Evolutionary conservation across 1,284 basidiomycete genomes (phyloP), one percentile per base, ranked within the genome.

Genomic region (Leucoagaricus sp.): DNA sequence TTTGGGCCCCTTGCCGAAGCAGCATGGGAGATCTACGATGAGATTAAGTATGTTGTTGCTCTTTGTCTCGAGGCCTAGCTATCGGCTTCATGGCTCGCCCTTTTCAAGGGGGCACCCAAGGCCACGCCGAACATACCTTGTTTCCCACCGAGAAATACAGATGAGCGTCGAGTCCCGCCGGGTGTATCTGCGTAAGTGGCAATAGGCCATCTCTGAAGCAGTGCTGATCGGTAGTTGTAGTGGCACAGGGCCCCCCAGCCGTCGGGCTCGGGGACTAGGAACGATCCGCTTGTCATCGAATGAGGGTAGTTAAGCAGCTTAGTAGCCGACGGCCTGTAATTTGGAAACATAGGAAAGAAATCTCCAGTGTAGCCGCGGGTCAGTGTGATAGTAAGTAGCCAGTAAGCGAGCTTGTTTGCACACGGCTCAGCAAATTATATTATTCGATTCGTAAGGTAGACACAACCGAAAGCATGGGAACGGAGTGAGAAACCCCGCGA

Each of bases 1-100:
- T 69, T 67, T 57, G 15, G 41, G 4, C 66, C 64, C 7, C 57
- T 69, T 17, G 61, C 67, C 26, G 13, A 54, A 8, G 55, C 53
- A n/a, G 63, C 64, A n/a, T 62, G 57, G 1, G 33, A 50, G 17
- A 57, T 61, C 17, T 65, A 63, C 59, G 53, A 61, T 29, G 48
- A 38, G 21, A 58, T 47, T 47, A 52, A 54, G 65, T 68, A 57
- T 50, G 45, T 44, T 41, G 19, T 15, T 41, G 17, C 49, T 3
- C 13, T 38, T 31, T 2, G 47, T 46, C 36, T 33, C n/a, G 26
- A 41, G 29, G 41, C 3, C 25, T 34, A 23, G 19, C 25, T 42
- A 33, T 34, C 46, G 10, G 4, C 29, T n/a, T 48, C 29, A 45
- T 45, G 10, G 23, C 41, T 21, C 15, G 21, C n/a, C n/a, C 4